Percentiles rank a stretch among this genome's conserved stretches.
phyloP scores from a whole-genome alignment of 2,329 filamentous ascomycete genomes.

The Phaeophleospora eucalypticola region DNA sequence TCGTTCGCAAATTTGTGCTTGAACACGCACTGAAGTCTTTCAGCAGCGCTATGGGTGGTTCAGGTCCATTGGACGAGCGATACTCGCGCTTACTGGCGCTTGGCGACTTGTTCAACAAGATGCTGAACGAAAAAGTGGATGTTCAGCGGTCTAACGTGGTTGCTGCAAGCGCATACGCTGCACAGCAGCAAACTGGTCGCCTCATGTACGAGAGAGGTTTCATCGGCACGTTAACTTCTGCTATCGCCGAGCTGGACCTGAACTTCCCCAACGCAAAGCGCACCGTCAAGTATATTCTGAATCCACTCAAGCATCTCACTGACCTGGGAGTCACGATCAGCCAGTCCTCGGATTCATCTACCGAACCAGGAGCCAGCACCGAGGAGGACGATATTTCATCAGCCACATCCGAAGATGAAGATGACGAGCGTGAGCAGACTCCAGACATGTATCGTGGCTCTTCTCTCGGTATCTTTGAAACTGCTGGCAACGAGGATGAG shows the following conservation, averaged over 20 bases:
- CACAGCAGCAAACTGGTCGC: conserved; percentile 79
- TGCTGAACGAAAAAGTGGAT: conserved; percentile 77
- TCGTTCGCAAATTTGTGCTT: conserved; percentile 90
- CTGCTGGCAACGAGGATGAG: conserved; percentile 73
- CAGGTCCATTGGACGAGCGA: conserved; percentile 75
- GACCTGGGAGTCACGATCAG: conserved; percentile 83
- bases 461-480: conserved; percentile 89
- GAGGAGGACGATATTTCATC: conserved; percentile 86
- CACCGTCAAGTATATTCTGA: conserved; percentile 92
- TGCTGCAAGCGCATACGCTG: conserved; percentile 34
- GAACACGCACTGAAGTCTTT: conserved; percentile 91
- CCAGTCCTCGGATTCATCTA: conserved; percentile 65
- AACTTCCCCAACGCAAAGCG: conserved; percentile 91
- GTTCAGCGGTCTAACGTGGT: conserved; percentile 34
- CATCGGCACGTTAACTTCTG: conserved; percentile 79
- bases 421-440: conserved; percentile 74
- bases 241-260: conserved; percentile 91
- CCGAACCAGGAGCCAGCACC: conserved; percentile 57
- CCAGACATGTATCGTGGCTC: conserved; percentile 97
- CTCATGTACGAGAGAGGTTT: conserved; percentile 99
- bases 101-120: conserved; percentile 86
- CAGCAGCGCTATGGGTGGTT: conserved; percentile 76
- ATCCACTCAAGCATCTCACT: conserved; percentile 81
- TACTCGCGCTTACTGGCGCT: conserved; percentile 85
- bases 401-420: conserved; percentile 81